Conservation (phyloP, 169 alveolate species). For the Hepatocystis sp. region DNA sequence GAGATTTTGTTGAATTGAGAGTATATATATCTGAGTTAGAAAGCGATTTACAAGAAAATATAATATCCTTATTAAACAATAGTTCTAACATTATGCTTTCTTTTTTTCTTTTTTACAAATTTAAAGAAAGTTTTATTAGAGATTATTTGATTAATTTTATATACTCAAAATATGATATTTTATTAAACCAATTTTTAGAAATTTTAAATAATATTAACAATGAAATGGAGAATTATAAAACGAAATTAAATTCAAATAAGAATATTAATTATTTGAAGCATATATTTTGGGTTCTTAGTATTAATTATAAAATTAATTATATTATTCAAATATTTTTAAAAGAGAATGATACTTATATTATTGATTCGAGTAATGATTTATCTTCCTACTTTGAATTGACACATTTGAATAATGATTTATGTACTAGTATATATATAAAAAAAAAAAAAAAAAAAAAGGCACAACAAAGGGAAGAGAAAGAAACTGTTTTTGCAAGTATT, state of each 20-base stretch:
- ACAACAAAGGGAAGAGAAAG: neutral
- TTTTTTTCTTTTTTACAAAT: conserved; percentile 73
- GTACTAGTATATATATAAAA: neutral
- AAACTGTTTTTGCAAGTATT: too few species aligned
- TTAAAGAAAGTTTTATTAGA: conserved; percentile 49
- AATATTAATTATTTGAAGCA: conserved; percentile 64
- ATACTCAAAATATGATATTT: conserved; percentile 59
- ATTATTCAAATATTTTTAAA: conserved; percentile 46
- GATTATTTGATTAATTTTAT: conserved; percentile 37
- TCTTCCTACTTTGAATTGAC: conserved; percentile 51
- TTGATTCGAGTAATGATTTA: neutral
- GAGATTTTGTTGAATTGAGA: conserved; percentile 97
- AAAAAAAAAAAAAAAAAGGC: neutral
- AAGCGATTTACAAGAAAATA: conserved; percentile 77
- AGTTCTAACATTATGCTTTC: conserved; percentile 93
- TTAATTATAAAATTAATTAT: conserved; percentile 68
- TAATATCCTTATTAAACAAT: conserved; percentile 90
- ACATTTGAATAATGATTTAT: conserved; percentile 16
- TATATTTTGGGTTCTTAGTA: conserved; percentile 70
- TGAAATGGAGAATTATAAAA: conserved; percentile 58
- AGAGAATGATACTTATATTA: conserved; percentile 12
- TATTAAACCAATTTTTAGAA: conserved; percentile 45
- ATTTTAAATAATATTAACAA: conserved; percentile 49
- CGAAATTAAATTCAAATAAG: conserved; percentile 38
- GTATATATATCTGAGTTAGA: conserved; percentile 92